Conservation (phyloP, 176 grass and related monocot species). For the Zoysia japonica region DNA sequence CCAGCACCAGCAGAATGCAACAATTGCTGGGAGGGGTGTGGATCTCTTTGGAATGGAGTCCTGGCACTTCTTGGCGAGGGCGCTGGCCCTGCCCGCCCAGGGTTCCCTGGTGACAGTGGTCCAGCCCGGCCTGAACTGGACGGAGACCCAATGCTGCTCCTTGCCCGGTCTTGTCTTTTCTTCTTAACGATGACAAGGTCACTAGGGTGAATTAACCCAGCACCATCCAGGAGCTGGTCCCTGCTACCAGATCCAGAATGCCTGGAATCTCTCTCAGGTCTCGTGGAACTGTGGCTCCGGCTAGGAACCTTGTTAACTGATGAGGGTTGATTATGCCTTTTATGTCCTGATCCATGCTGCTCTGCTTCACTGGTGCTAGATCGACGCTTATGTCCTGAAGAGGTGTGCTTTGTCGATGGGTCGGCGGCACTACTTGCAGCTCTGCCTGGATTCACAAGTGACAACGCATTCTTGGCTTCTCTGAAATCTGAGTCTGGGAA, state of each 20-base stretch:
- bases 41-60: constrained; percentile 59
- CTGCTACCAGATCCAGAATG: constrained; percentile 42
- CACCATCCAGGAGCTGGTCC: constrained; percentile 39
- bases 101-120: constrained; percentile 54
- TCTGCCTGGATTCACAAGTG: constrained; percentile 59
- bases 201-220: constrained; percentile 62
- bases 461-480: constrained; percentile 58
- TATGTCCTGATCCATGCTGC: constrained; percentile 34
- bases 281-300: constrained; percentile 36
- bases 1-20: constrained; percentile 49
- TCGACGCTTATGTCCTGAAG: constrained; percentile 48
- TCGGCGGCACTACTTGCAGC: constrained; percentile 30
- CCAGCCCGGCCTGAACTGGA: constrained; percentile 68
- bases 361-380: constrained; percentile 38
- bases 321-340: constrained; percentile 32
- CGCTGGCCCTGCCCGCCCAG: constrained; percentile 45
- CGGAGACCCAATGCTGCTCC: constrained; percentile 49
- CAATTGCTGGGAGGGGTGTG: constrained; percentile 51
- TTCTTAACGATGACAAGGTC: constrained; percentile 93
- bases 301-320: constrained; percentile 35
- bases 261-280: constrained; percentile 56
- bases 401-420: constrained; percentile 44
- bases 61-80: constrained; percentile 61
- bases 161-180: constrained; percentile 79
- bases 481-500: constrained; percentile 94